Base-by-base conservation (phyloP, 352 stramenopile genomes). In the Pythium myriotylum region DNA sequence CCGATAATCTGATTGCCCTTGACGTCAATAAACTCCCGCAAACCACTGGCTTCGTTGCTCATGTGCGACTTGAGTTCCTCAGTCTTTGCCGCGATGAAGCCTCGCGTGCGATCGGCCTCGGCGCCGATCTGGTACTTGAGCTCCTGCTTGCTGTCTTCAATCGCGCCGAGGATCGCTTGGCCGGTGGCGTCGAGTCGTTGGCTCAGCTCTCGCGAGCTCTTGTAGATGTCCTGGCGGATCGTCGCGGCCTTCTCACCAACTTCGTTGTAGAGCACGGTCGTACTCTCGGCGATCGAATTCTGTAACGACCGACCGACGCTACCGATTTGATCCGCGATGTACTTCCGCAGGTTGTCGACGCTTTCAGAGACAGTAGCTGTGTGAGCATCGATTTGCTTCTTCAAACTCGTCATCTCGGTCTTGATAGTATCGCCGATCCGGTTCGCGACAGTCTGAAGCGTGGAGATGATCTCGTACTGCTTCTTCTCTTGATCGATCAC, bases 111-210 rank as follows among this genome's bases (percentile, higher is more conserved):
- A 9, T 52, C 41, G 12, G 45, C 55, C 24, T 54, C 45, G n/a
- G 32, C 55, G 13, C 55, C 55, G 55, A 62, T 62, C 33, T 55
- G 55, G 55, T 54, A 55, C 29, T 54, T 48, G 32, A 62, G 55
- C 17, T 62, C 45, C 23, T 62, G 43, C 32, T 54, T 54, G 43
- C 46, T 62, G 16, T 62, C 20, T 32, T 62, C 55, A 29, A 62
- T 62, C 2, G n/a, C 22, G 12, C 42, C 35, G 2, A 41, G n/a
- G n/a, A 62, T 48, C 13, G 29, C 43, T 1, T 23, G 43, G 3
- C 40, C 45, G 1, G 33, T 52, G 20, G 35, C 55, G 24, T 54
- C 32, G 29, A 62, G 23, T 9, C 32, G 43, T 22, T 54, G 23
- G 1, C 32, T 17, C 1, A 62, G 45, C 16, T 29, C 43, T 5